Base-by-base conservation (phyloP, 805 yeast species). In the Kurtzmaniella cleridarum region DNA sequence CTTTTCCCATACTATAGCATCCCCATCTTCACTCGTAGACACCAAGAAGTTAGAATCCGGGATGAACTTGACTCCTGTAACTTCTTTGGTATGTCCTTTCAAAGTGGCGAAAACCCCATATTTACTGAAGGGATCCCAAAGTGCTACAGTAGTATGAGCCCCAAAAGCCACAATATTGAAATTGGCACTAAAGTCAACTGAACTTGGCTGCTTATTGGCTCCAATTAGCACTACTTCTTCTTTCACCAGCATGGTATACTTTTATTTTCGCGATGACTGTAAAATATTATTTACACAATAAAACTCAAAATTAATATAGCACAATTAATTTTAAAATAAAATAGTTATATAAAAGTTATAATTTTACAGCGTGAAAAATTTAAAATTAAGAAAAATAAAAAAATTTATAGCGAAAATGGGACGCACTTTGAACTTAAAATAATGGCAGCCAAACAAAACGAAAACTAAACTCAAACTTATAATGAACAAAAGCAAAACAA, bases 1-100 rank as follows among this genome's bases (percentile, higher is more conserved):
- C 13, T 45, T 62, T 37, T 62, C 59, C 95, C 95, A 87, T 3
- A 86, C 53, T 41, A 67, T 71, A 1, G 87, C 65, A 4, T 61
- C 55, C 6, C 76, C 73, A 51, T 88, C 96, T 45, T 84, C 90
- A 2, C 83, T 75, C 0, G 81, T 78, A 3, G 88, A 75, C 0
- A 85, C 64, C 41, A 87, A 54, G 23, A 49, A 56, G 0, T 67
- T 54, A 0, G 76, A 59, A 1, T 52, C 54, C 1, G 74, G 78
- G 14, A 78, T 51, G 30, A 75, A 59, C 44, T 71, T 72, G 10
- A 87, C 87, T 41, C 82, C 76, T 0, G 89, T 81, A 14, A 89
- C 81, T 34, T 73, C 81, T 13, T 67, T 71, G 3, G 68, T 53
- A 52, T 84, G 93, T 2, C 75, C 71, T 45, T 81, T 81, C 39